Evolutionary conservation across 202 grass and related monocot species (phyloP), one percentile per base, ranked within the genome.

Genomic region (Zoysia matrella): DNA sequence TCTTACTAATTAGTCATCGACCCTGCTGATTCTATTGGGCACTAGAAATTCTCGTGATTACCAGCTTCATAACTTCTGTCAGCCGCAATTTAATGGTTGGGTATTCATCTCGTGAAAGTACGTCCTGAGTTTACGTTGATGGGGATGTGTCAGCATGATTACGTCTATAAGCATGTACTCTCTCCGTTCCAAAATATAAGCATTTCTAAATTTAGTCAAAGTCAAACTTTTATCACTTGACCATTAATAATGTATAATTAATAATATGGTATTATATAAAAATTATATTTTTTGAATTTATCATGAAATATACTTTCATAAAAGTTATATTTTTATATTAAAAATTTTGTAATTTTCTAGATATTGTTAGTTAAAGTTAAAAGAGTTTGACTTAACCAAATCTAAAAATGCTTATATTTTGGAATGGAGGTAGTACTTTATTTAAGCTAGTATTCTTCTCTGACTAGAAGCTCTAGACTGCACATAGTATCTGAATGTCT

Each of bases 21-120:
- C 49, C 42, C 41, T n/a, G 68, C 22, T 49, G 6, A 76, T 11
- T 53, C 55, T 4, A 71, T 11, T 50, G 3, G n/a, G 48, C 61
- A 36, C 14, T 68, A 2, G 15, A 69, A 43, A 54, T 67, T 69
- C n/a, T 4, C 57, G 47, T 62, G 47, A 62, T 71, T 82, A 3
- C 69, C 14, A 75, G 65, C 73, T 83, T 0, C 30, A n/a, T 52
- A 78, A 78, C 8, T 6, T 52, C 52, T 13, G 60, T 8, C 52
- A 51, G 44, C 1, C 12, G 6, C 51, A 36, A 11, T 13, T 41
- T 76, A 61, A 61, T 68, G 51, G 54, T 48, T 57, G 77, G 22
- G 57, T 14, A 42, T 30, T 18, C 62, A 58, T 42, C 52, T 47
- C 2, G 3, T 18, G 9, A n/a, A 49, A 67, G 54, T 60, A 50